phyloP scores from a whole-genome alignment of 106 monocot genomes.

The Gastrodia elata region DNA sequence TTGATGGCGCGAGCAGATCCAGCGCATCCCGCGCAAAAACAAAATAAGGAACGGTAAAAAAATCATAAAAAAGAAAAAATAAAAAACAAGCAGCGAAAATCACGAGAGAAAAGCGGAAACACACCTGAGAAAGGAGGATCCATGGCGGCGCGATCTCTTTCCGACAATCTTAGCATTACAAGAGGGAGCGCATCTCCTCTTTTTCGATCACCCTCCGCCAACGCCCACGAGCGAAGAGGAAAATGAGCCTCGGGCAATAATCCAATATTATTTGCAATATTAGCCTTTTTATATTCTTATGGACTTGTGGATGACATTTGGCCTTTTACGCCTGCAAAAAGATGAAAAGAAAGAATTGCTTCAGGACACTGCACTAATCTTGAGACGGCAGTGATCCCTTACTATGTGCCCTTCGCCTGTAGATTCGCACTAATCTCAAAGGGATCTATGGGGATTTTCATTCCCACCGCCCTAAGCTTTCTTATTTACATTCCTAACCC shows the following conservation, averaged over 20 bases:
- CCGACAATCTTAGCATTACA: conserved; percentile 2
- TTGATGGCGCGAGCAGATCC: conserved; percentile 8
- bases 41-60: background rate
- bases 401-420: background rate
- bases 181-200: background rate
- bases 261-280: background rate
- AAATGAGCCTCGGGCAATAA: background rate
- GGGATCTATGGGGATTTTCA: too few relatives aligned
- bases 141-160: conserved; percentile 7
- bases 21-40: background rate
- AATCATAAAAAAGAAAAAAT: background rate
- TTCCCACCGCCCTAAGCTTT: too few relatives aligned
- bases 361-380: background rate
- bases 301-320: background rate
- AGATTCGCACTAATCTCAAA: background rate
- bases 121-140: conserved; percentile 23
- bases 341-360: background rate
- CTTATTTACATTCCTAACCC: too few relatives aligned
- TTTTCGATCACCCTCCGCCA: background rate
- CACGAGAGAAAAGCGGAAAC: background rate
- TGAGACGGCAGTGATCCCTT: background rate
- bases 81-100: conserved; percentile 1
- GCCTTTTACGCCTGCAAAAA: background rate
- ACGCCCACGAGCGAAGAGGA: background rate
- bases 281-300: conserved; percentile 4